Conservation (phyloP, 371 early-diverging fungal genomes). For the Mortierella sp. region DNA sequence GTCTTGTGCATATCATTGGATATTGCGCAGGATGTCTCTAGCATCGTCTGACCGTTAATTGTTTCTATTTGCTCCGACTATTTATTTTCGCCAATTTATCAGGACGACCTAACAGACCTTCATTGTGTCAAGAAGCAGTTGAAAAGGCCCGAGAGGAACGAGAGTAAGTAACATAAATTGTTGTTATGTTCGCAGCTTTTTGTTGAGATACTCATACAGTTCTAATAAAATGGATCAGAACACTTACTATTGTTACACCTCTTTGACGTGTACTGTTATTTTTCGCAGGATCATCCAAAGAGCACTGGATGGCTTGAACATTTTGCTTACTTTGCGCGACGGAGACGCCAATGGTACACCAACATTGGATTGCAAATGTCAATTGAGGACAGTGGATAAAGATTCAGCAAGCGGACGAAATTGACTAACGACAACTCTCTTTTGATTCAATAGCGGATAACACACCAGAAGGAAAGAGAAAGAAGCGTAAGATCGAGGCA, state of each 20-base stretch:
- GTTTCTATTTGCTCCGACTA: background rate
- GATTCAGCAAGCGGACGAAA: background rate
- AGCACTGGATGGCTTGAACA: conserved; percentile 68
- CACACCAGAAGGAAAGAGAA: conserved; percentile 67
- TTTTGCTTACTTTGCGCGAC: conserved; percentile 65
- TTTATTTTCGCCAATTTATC: conserved; percentile 8
- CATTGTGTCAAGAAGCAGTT: conserved; percentile 37
- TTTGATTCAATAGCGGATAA: conserved; percentile 16
- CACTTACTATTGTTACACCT: background rate
- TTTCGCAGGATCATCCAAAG: conserved; percentile 63
- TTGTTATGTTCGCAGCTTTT: too few species aligned
- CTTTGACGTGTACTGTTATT: background rate
- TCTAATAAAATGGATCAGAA: background rate
- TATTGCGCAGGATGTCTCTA: too few species aligned
- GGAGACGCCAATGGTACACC: conserved; percentile 58
- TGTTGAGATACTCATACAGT: background rate
- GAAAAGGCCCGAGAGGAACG: conserved; percentile 42
- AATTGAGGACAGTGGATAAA: background rate
- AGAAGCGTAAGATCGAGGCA: conserved; percentile 76
- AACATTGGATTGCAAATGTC: background rate
- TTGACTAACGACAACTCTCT: background rate
- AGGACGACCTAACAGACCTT: conserved; percentile 27
- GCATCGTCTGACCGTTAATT: too few species aligned
- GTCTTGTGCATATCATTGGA: conserved; percentile 39
- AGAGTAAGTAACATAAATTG: conserved; percentile 36